These are phyloP conservation scores for Aureobasidium sp. DNA, from an alignment of 2,329 filamentous ascomycete species.

Conservation along the genomic window DNA sequence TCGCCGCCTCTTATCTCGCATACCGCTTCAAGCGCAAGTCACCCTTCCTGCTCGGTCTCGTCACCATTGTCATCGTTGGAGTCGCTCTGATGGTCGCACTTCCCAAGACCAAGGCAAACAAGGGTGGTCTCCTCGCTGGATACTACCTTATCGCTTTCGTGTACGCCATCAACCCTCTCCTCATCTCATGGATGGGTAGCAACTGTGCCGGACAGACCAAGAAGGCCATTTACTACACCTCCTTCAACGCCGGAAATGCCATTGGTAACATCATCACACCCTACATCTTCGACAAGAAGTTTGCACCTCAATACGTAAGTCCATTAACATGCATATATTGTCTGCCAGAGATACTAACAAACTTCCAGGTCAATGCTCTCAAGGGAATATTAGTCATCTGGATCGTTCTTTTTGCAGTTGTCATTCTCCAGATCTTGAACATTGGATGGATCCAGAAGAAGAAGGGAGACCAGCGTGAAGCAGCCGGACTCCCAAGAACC, in stretches of 20 bases:
- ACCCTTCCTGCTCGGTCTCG: slow-evolving; percentile 22
- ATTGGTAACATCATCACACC: slow-evolving; percentile 24
- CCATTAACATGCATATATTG: not conserved
- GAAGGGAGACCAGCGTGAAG: slow-evolving; percentile 22
- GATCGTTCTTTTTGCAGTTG: slow-evolving; percentile 20
- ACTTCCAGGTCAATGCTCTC: slow-evolving; percentile 16
- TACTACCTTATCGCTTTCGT: slow-evolving; percentile 24
- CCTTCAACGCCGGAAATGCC: slow-evolving; percentile 20
- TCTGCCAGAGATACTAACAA: not conserved
- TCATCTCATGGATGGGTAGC: slow-evolving; percentile 21
- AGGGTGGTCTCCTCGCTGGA: slow-evolving; percentile 21
- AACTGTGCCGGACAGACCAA: slow-evolving; percentile 24
- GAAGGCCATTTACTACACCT: slow-evolving; percentile 23
- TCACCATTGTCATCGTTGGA: slow-evolving; percentile 21
- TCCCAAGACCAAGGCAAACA: slow-evolving; percentile 22
- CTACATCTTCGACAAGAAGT: slow-evolving; percentile 22
- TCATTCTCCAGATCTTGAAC: not conserved
- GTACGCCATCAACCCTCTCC: slow-evolving; percentile 21
- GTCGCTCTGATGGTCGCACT: slow-evolving; percentile 22
- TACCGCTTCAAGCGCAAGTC: slow-evolving; percentile 25
- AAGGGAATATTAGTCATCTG: slow-evolving; percentile 22
- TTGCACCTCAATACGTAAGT: slow-evolving; percentile 24
- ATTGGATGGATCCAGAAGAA: slow-evolving; percentile 20
- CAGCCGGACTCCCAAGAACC: slow-evolving; percentile 14
- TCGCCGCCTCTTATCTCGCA: slow-evolving; percentile 17